phyloP scores from a whole-genome alignment of 2,329 filamentous ascomycete genomes.

The Apiospora kogelbergensis region DNA sequence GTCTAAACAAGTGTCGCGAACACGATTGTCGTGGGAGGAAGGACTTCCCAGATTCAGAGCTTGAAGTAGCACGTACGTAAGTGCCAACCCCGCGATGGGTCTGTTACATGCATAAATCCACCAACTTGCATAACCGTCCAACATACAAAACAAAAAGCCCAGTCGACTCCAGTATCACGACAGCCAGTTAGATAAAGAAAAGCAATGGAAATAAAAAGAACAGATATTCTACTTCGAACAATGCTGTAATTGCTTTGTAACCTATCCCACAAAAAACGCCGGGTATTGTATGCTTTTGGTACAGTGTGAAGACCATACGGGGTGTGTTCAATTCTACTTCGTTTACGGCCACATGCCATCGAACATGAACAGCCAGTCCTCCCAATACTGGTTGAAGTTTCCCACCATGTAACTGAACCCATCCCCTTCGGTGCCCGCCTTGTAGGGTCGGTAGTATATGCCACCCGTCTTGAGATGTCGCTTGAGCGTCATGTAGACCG shows the following conservation, averaged over 20 bases:
- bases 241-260: neutral
- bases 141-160: neutral
- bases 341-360: slow-evolving; percentile 44
- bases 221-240: neutral
- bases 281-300: slow-evolving; percentile 3
- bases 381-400: slow-evolving; percentile 45
- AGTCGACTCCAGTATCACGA: neutral
- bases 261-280: neutral
- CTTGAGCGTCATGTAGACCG: slow-evolving; percentile 46
- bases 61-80: neutral
- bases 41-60: too few species aligned
- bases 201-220: neutral
- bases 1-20: neutral
- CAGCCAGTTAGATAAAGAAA: neutral
- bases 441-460: slow-evolving; percentile 43
- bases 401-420: slow-evolving; percentile 43
- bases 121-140: neutral
- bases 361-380: slow-evolving; percentile 50
- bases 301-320: slow-evolving; percentile 2
- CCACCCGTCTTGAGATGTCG: slow-evolving; percentile 41
- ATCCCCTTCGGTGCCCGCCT: slow-evolving; percentile 41
- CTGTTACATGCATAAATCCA: neutral
- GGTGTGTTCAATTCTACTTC: neutral
- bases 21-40: too few species aligned
- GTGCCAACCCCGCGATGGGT: slow-evolving; percentile 1